Conservation (phyloP, 2,329 filamentous ascomycete genomes). For the Aspergillus arachidicola region DNA sequence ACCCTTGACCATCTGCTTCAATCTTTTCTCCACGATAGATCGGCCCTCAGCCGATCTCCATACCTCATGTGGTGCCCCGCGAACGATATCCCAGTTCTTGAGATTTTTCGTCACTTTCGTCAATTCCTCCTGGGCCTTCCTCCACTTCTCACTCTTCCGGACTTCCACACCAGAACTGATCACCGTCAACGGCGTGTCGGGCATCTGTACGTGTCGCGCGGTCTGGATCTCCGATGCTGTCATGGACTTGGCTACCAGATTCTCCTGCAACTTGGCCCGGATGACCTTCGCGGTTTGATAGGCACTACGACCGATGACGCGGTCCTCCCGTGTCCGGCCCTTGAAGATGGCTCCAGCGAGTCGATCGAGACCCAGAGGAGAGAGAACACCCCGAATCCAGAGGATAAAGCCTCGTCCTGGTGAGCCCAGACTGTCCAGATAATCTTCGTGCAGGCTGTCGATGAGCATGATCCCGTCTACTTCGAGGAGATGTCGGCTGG, state of each 20-base stretch:
- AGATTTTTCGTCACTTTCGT: slow-evolving; percentile 79
- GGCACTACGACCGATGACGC: slow-evolving; percentile 77
- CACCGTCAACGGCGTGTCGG: slow-evolving; percentile 74
- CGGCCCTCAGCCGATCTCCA: slow-evolving; percentile 78
- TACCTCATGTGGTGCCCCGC: slow-evolving; percentile 80
- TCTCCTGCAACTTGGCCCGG: slow-evolving; percentile 91
- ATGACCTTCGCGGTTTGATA: slow-evolving; percentile 82
- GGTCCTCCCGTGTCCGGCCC: slow-evolving; percentile 77
- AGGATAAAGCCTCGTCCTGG: slow-evolving; percentile 76
- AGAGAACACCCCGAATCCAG: slow-evolving; percentile 84
- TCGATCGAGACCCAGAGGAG: slow-evolving; percentile 81
- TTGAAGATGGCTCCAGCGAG: slow-evolving; percentile 79
- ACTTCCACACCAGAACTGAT: slow-evolving; percentile 79
- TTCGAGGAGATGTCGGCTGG: slow-evolving; percentile 74
- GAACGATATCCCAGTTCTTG: slow-evolving; percentile 81
- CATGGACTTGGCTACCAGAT: slow-evolving; percentile 80
- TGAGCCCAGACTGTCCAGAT: slow-evolving; percentile 67
- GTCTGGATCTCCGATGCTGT: slow-evolving; percentile 80
- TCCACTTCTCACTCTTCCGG: slow-evolving; percentile 71
- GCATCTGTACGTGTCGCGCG: slow-evolving; percentile 76
- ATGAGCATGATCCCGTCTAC: slow-evolving; percentile 81
- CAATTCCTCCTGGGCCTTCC: slow-evolving; percentile 80
- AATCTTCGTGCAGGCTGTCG: slow-evolving; percentile 86
- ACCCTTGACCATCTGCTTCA: slow-evolving; percentile 65
- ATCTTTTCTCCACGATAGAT: slow-evolving; percentile 73